Conservation (phyloP, 306 rosid genomes). For the Ormosia semicastrata region DNA sequence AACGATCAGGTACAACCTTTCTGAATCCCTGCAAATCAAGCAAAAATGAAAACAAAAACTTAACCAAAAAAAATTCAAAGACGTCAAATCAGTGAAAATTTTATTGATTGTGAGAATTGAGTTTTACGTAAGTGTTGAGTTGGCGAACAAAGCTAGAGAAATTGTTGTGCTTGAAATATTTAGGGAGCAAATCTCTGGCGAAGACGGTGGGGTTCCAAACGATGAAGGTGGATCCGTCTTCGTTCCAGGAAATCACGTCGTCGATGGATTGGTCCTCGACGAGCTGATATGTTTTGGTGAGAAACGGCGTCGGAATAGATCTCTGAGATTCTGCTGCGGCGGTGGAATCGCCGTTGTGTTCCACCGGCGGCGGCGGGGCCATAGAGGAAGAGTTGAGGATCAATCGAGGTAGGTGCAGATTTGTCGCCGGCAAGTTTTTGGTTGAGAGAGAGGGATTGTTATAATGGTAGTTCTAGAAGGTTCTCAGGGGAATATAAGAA, state of each 20-base stretch:
- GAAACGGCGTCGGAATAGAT: slow-evolving; percentile 76
- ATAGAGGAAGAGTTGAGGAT: slow-evolving; percentile 2
- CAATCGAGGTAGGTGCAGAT: neutral
- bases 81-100: too few species aligned
- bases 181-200: slow-evolving; percentile 85
- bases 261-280: slow-evolving; percentile 73
- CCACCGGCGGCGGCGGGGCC: slow-evolving; percentile 54
- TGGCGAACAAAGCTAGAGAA: slow-evolving; percentile 96
- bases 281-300: slow-evolving; percentile 73
- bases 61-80: neutral
- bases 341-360: slow-evolving; percentile 36
- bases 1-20: slow-evolving; percentile 85
- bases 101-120: neutral
- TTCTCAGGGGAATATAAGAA: slow-evolving; percentile 44
- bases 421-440: neutral
- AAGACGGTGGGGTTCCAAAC: slow-evolving; percentile 92
- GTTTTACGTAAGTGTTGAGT: slow-evolving; percentile 84
- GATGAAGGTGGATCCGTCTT: slow-evolving; percentile 87
- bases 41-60: neutral
- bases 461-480: slow-evolving; percentile 66
- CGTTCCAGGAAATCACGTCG: slow-evolving; percentile 87
- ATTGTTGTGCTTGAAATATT: slow-evolving; percentile 86
- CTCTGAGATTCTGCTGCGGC: slow-evolving; percentile 44
- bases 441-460: neutral
- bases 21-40: slow-evolving; percentile 63